Conservation (phyloP, 768 basidiomycete genomes). For the Leccinum sublutescens region DNA sequence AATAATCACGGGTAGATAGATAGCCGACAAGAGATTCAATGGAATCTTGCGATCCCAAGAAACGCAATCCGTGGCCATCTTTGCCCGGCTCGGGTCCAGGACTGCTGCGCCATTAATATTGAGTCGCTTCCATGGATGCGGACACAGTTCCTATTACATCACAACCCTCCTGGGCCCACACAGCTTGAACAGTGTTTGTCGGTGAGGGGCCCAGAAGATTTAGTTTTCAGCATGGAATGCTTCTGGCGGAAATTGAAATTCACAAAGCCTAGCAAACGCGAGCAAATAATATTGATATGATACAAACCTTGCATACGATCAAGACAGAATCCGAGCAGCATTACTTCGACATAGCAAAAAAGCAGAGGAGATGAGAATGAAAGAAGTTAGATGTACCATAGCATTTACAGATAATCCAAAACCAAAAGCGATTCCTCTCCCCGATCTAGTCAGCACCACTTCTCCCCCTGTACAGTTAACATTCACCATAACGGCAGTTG, state of each 20-base stretch:
- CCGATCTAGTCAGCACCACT: background rate
- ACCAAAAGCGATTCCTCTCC: background rate
- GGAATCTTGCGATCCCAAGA: background rate
- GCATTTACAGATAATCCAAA: constrained; percentile 11
- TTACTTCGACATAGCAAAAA: constrained; percentile 17
- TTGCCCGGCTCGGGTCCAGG: background rate
- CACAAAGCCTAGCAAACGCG: background rate
- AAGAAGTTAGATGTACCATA: constrained; percentile 14
- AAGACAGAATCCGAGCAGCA: constrained; percentile 1
- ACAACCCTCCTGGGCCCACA: background rate
- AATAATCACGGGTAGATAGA: background rate
- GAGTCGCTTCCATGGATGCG: background rate
- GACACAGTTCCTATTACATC: background rate
- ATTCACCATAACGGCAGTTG: background rate
- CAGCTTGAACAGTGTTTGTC: too few relatives aligned
- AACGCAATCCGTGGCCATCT: background rate
- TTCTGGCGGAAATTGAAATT: background rate
- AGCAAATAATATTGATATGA: background rate
- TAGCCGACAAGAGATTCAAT: background rate
- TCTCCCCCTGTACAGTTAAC: background rate
- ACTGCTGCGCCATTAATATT: background rate
- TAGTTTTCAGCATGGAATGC: background rate
- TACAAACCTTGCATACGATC: background rate
- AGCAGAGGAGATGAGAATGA: background rate
- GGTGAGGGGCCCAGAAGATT: background rate